Evolutionary conservation across 306 rosid genomes (phyloP), one percentile per base, ranked within the genome.

Genomic region (Cucurbita moschata): DNA sequence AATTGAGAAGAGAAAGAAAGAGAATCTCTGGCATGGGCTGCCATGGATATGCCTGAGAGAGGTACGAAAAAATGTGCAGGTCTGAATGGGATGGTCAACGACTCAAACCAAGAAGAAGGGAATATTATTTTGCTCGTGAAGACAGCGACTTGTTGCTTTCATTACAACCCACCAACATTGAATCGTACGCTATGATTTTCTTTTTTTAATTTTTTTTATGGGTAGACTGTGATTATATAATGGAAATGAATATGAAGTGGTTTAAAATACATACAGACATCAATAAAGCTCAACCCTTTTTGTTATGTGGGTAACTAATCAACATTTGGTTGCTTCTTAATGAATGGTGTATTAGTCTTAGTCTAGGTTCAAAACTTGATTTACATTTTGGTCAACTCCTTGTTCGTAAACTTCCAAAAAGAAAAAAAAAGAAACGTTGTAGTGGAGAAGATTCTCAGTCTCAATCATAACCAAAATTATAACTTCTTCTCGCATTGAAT

Each of bases 121-220:
- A 72, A 72, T 72, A 72, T 14, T 55, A 54, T 66, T 62, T 66
- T 66, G 72, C 51, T 52, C 50, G 61, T 73, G 50, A 55, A 53
- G 76, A 56, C 65, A 73, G 64, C 52, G 67, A 56, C 52, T 72
- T 37, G 64, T 72, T 52, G 62, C 62, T 72, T 51, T 72, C 58
- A 69, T 49, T 50, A 10, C 26, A 15, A 38, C 47, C 68, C 47
- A 14, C 68, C 14, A 44, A 35, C 21, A 62, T 62, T 62, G 47
- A 62, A 62, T 35, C 19, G 68, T 37, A 62, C 68, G 68, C 68
- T 3, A 38, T 62, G 3, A 62, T 26, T 26, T 26, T 26, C 21
- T 26, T 26, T 21, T 21, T 21, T 21, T 21, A 21, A 21, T 21
- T 21, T 21, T 21, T 21, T 30, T 13, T 26, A 61, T 37, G 42